Conservation (phyloP, 2,329 filamentous ascomycete species). For the Pseudocercospora musae region DNA sequence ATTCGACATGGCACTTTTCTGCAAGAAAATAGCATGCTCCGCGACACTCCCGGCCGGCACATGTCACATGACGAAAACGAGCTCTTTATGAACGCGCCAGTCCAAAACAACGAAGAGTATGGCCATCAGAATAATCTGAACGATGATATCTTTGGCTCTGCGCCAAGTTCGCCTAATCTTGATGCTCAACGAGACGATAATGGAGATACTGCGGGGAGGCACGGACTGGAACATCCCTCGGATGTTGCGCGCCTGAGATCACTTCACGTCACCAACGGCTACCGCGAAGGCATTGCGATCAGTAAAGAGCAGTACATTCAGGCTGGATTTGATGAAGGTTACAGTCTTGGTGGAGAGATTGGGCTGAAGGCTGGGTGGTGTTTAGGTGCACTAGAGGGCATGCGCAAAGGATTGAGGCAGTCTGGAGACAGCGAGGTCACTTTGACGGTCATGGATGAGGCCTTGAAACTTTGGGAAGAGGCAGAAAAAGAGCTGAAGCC, state of each 20-base stretch:
- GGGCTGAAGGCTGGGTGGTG: constrained; percentile 72
- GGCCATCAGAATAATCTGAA: constrained; percentile 30
- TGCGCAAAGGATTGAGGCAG: constrained; percentile 42
- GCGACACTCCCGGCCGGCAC: constrained; percentile 27
- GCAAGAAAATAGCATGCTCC: constrained; percentile 25
- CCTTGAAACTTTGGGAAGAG: constrained; percentile 24
- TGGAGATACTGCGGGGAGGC: neutral
- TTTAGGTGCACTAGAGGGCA: constrained; percentile 72
- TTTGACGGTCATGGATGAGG: constrained; percentile 18
- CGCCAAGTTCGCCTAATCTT: constrained; percentile 38
- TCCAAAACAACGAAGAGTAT: constrained; percentile 2
- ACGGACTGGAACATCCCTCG: constrained; percentile 41
- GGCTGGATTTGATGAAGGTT: constrained; percentile 87
- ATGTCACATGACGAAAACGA: constrained; percentile 11
- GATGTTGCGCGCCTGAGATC: constrained; percentile 72
- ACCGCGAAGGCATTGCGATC: constrained; percentile 77
- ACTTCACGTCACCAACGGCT: constrained; percentile 79
- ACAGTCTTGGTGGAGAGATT: constrained; percentile 75
- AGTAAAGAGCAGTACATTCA: constrained; percentile 78
- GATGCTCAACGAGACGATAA: neutral
- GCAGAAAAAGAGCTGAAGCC: constrained; percentile 46
- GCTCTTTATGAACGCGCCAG: constrained; percentile 23
- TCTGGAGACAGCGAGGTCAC: constrained; percentile 23
- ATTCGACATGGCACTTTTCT: neutral
- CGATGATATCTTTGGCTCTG: constrained; percentile 49